Conservation (phyloP, 495 filamentous ascomycete genomes). For the Halenospora varia region DNA sequence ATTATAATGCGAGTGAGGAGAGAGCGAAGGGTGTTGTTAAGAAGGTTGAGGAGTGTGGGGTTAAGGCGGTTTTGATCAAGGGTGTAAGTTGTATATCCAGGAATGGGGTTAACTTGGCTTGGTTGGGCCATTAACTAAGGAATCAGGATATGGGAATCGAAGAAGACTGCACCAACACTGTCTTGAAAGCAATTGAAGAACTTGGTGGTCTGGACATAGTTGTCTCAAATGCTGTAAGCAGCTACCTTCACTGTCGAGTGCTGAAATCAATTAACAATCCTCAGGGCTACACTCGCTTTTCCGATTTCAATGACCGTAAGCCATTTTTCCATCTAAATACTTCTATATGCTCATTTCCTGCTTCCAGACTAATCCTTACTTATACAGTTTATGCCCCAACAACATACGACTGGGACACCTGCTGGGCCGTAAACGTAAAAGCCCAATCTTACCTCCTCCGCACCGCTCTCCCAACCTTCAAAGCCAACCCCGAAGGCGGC, state of each 20-base stretch:
- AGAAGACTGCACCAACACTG: conserved; percentile 47
- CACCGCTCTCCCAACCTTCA: conserved; percentile 60
- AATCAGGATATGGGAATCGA: conserved; percentile 54
- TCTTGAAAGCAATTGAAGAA: conserved; percentile 51
- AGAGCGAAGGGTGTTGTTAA: conserved; percentile 51
- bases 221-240: conserved; percentile 66
- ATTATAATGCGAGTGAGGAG: conserved; percentile 54
- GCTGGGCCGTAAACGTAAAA: conserved; percentile 68
- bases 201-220: conserved; percentile 68
- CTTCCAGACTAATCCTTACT: not conserved
- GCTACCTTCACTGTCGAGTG: too few species aligned
- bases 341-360: not conserved
- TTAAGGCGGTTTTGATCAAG: conserved; percentile 54
- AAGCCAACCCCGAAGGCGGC: conserved; percentile 65
- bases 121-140: too few species aligned
- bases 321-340: not conserved
- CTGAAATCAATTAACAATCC: too few species aligned
- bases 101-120: too few species aligned
- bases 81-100: conserved; percentile 49
- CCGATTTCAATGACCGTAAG: not conserved
- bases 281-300: not conserved
- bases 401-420: conserved; percentile 68
- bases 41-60: conserved; percentile 46
- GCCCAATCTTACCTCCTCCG: conserved; percentile 58
- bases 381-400: conserved; percentile 30